Percentiles rank a stretch among this genome's conserved stretches.
Evolutionary conservation across 202 grass and related monocot species (phyloP).

Genomic region (Saccharum hybrid): DNA sequence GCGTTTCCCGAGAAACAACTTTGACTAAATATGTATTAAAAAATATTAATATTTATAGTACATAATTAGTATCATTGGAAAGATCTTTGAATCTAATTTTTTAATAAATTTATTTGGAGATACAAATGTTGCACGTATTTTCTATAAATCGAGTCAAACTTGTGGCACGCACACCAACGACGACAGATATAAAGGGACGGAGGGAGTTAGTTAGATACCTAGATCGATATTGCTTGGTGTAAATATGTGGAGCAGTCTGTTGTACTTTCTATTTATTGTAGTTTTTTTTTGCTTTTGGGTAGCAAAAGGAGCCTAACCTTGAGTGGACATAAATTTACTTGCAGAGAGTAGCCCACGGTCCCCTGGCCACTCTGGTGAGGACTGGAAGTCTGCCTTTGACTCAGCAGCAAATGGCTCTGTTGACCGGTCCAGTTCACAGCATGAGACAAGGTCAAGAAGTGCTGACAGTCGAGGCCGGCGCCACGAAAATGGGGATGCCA

Average conservation of each 20-base stretch:
- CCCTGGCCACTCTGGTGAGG: slow-evolving; percentile 61
- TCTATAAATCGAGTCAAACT: too few species aligned
- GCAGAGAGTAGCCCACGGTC: slow-evolving; percentile 71
- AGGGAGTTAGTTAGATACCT: neutral
- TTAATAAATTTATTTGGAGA: too few species aligned
- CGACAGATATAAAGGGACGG: too few species aligned
- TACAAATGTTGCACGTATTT: too few species aligned
- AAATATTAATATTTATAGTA: too few species aligned
- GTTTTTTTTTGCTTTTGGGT: slow-evolving; percentile 23
- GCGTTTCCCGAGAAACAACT: too few species aligned
- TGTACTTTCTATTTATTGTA: slow-evolving; percentile 8
- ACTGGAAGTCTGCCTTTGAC: slow-evolving; percentile 90
- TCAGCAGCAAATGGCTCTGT: slow-evolving; percentile 68
- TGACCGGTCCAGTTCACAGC: slow-evolving; percentile 57
- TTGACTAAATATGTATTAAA: too few species aligned
- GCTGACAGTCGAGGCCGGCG: slow-evolving; percentile 58
- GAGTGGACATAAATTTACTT: slow-evolving; percentile 43
- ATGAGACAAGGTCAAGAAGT: slow-evolving; percentile 81
- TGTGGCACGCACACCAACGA: too few species aligned
- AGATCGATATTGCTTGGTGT: neutral
- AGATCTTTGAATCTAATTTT: too few species aligned
- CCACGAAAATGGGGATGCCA: slow-evolving; percentile 85
- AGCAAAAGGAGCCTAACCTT: slow-evolving; percentile 29
- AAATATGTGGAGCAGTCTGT: slow-evolving; percentile 11
- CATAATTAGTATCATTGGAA: too few species aligned